Conservation (phyloP, 2,329 filamentous ascomycete species). For the Ophiostoma angusticollis region DNA sequence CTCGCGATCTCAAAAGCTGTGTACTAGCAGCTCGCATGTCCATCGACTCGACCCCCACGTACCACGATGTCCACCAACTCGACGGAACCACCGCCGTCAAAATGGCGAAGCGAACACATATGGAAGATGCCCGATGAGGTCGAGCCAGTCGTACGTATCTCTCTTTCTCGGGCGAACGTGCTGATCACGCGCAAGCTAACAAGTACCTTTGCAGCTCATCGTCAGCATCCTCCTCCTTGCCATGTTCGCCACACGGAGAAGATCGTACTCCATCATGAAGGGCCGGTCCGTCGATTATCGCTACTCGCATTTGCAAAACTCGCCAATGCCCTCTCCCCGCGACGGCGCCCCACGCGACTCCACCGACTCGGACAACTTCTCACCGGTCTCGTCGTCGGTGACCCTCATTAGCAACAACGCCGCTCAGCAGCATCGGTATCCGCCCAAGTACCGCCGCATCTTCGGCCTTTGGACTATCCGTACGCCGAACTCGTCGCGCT, state of each 20-base stretch:
- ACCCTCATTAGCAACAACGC: neutral
- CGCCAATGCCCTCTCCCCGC: neutral
- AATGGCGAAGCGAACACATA: slow-evolving; percentile 9
- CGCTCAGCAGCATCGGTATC: neutral
- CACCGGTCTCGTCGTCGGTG: neutral
- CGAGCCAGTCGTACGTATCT: slow-evolving; percentile 6
- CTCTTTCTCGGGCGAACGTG: neutral
- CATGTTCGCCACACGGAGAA: slow-evolving; percentile 7
- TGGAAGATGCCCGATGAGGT: slow-evolving; percentile 8
- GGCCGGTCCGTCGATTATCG: neutral
- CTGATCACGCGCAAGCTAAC: too few relatives aligned
- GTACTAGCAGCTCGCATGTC: neutral
- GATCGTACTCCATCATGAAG: slow-evolving; percentile 1
- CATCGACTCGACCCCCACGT: too few relatives aligned
- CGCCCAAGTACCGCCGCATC: slow-evolving; percentile 8
- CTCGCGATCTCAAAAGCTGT: too few relatives aligned
- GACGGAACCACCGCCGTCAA: slow-evolving; percentile 1
- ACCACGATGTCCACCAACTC: slow-evolving; percentile 1
- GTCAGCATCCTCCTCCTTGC: slow-evolving; percentile 4
- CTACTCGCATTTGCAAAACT: neutral
- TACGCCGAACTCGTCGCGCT: slow-evolving; percentile 45
- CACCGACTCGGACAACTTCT: neutral
- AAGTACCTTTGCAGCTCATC: slow-evolving; percentile 4
- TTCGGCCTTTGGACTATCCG: slow-evolving; percentile 21
- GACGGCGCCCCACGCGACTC: too few relatives aligned